Evolutionary conservation across 768 basidiomycete genomes (phyloP).

Genomic region (Termitomyces sp.): DNA sequence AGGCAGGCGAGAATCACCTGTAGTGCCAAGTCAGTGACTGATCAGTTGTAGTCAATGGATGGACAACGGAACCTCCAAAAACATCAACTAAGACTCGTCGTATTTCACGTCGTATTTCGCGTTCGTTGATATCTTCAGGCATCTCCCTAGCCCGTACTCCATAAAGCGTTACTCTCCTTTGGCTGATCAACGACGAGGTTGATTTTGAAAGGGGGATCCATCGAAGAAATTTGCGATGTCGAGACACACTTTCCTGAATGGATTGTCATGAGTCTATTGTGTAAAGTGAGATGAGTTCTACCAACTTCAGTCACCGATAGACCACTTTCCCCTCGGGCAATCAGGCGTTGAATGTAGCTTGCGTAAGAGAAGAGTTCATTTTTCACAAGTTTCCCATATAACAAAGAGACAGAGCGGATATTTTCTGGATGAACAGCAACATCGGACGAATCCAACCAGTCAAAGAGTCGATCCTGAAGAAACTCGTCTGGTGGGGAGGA

Average conservation of each 20-base stretch:
- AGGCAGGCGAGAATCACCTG: constrained; percentile 24
- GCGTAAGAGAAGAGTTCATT: constrained; percentile 69
- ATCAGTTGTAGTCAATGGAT: neutral
- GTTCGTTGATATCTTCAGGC: constrained; percentile 65
- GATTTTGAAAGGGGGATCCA: constrained; percentile 67
- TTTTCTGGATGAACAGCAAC: constrained; percentile 52
- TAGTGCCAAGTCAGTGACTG: constrained; percentile 1
- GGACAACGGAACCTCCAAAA: constrained; percentile 48
- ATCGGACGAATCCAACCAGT: constrained; percentile 71
- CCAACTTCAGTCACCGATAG: constrained; percentile 49
- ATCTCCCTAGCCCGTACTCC: constrained; percentile 64
- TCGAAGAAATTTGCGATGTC: constrained; percentile 62
- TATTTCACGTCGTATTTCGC: constrained; percentile 66
- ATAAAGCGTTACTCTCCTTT: constrained; percentile 65
- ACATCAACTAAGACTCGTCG: constrained; percentile 57
- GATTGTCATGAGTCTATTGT: constrained; percentile 6
- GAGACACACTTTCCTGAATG: constrained; percentile 41
- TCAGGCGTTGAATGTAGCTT: constrained; percentile 71
- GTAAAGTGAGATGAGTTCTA: neutral
- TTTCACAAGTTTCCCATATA: constrained; percentile 70
- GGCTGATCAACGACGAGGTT: constrained; percentile 53
- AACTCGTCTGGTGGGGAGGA: constrained; percentile 53
- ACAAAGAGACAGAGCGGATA: constrained; percentile 52
- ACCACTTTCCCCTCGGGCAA: constrained; percentile 69
- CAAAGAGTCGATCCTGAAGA: constrained; percentile 72